Base-by-base conservation (phyloP, 345 rosid genomes). In the Corchorus capsularis region DNA sequence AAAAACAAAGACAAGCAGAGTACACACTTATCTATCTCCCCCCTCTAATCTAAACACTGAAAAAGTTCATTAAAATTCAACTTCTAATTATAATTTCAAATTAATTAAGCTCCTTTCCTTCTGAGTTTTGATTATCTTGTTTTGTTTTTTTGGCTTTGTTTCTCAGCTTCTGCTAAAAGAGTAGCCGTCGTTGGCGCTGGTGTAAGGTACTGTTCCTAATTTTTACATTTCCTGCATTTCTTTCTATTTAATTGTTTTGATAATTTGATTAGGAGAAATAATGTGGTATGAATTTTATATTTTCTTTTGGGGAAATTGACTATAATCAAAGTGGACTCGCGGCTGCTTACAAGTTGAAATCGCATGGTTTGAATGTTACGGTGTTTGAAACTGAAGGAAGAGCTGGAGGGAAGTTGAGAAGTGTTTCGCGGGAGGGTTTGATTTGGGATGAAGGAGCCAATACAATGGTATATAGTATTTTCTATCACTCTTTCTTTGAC, bases 381-480 rank as follows among this genome's bases (percentile, higher is more conserved):
- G 92, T 95, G 57, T 90, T 90, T 77, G 98, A 93, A 89, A 88
- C 97, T 55, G 97, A 93, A 79, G 97, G 69, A 69, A 86, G 89
- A 80, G 89, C 86, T 62, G 99, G 99, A 77, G 99, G 99, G 77
- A 95, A 85, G 86, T 81, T 93, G 76, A 88, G 88, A 77, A 93
- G 96, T 83, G 87, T 89, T 75, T 84, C 82, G 8, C 83, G 45
- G 57, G 78, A 82, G 49, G 98, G 86, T 64, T 85, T 95, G 56
- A 64, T 90, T 77, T 95, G 98, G 99, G 99, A 95, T 7, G 92
- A 93, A 79, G 99, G 99, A 81, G 98, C 99, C 16, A 95, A 93
- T 85, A 93, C 99, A 1, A 93, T 95, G 98, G 97, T 95, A 75
- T 39, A 0, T 34, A 46, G 32, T 75, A 2, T 39, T 59, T 43